phyloP scores from a whole-genome alignment of 805 yeast genomes.

The Komagataella pastoris region DNA sequence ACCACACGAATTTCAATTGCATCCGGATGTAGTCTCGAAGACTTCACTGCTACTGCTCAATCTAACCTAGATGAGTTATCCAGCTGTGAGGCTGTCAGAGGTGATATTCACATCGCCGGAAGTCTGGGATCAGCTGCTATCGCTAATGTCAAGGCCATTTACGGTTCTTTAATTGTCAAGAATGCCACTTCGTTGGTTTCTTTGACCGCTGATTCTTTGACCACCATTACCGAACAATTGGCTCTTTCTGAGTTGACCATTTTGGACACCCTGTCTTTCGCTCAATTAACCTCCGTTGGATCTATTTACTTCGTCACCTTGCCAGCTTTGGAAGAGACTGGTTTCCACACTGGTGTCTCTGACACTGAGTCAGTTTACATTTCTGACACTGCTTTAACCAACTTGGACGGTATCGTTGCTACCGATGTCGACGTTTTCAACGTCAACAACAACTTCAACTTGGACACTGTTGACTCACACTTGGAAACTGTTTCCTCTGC shows the following conservation, averaged over 20 bases:
- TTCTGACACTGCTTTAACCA: slow-evolving; percentile 60
- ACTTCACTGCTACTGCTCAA: slow-evolving; percentile 67
- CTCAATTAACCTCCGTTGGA: slow-evolving; percentile 72
- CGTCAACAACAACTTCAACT: slow-evolving; percentile 83
- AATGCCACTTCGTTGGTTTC: slow-evolving; percentile 51
- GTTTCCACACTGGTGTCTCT: slow-evolving; percentile 59
- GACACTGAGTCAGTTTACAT: slow-evolving; percentile 57
- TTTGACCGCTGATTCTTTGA: slow-evolving; percentile 69
- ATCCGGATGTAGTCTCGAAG: slow-evolving; percentile 53
- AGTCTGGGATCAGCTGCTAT: slow-evolving; percentile 49
- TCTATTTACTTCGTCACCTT: slow-evolving; percentile 68
- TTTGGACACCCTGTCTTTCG: slow-evolving; percentile 57
- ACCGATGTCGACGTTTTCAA: slow-evolving; percentile 41
- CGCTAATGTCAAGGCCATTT: slow-evolving; percentile 62
- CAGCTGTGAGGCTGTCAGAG: slow-evolving; percentile 68
- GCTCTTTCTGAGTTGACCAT: slow-evolving; percentile 49
- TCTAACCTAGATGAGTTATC: slow-evolving; percentile 62
- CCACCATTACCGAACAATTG: slow-evolving; percentile 62
- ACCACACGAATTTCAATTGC: slow-evolving; percentile 32
- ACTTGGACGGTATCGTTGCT: slow-evolving; percentile 52
- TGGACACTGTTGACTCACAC: slow-evolving; percentile 58
- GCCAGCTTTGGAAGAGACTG: slow-evolving; percentile 65
- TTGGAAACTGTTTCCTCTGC: slow-evolving; percentile 62
- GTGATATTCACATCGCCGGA: slow-evolving; percentile 65
- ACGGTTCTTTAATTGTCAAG: slow-evolving; percentile 58